Conservation (phyloP, 2,329 filamentous ascomycete genomes). For the Neofusicoccum sp. region DNA sequence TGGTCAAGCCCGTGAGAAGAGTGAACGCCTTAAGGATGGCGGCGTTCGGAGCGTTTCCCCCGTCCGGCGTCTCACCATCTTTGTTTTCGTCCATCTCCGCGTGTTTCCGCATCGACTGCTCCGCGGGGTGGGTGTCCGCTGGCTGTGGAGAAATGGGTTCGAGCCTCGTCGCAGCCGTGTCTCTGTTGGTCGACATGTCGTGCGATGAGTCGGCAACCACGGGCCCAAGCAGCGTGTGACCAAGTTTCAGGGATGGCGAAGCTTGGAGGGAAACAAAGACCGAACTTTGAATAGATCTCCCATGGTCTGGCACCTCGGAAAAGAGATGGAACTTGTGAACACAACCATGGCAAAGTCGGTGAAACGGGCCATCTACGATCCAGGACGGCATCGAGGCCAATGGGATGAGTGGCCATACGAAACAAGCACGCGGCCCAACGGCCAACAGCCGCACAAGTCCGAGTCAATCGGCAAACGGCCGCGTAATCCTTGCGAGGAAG, state of each 20-base stretch:
- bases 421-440: not conserved
- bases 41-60: not conserved
- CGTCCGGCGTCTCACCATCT: not conserved
- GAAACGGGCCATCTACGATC: not conserved
- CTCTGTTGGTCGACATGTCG: not conserved
- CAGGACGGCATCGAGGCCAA: not conserved
- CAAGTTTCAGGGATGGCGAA: not conserved
- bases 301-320: not conserved
- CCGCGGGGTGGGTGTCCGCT: not conserved
- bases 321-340: not conserved
- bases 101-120: not conserved
- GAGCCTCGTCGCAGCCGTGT: not conserved
- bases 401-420: not conserved
- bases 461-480: not conserved
- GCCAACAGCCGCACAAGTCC: not conserved
- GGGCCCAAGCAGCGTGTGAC: not conserved
- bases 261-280: not conserved
- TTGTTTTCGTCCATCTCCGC: not conserved
- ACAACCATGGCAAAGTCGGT: not conserved
- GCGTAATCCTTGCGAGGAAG: not conserved
- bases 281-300: not conserved
- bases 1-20: not conserved
- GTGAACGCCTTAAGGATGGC: not conserved
- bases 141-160: no score
- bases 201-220: not conserved